These are phyloP conservation scores for Strobilomyces dryophilus DNA, from an alignment of 768 basidiomycete species.

Conservation along the genomic window DNA sequence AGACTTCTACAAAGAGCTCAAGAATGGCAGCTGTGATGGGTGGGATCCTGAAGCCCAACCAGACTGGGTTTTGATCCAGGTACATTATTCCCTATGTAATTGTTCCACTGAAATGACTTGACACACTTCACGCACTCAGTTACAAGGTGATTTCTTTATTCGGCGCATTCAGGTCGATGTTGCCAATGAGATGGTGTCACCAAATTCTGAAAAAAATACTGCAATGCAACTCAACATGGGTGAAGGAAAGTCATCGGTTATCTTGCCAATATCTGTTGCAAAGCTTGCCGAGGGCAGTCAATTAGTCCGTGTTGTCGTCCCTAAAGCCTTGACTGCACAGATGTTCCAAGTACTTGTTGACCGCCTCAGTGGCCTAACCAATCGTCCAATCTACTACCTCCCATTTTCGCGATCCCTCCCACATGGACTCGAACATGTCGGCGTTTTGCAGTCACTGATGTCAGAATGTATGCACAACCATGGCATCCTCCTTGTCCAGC, in stretches of 20 bases:
- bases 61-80: conserved; percentile 43
- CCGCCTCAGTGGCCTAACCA: conserved; percentile 39
- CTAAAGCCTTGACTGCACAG: conserved; percentile 18
- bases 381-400: conserved; percentile 42
- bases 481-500: conserved; percentile 45
- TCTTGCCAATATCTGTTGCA: conserved; percentile 17
- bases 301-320: not conserved
- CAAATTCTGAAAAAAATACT: conserved; percentile 26
- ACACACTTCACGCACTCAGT: not conserved
- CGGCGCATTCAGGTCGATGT: not conserved
- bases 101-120: not conserved
- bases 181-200: not conserved
- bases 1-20: too few species aligned
- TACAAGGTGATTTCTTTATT: not conserved
- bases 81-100: not conserved
- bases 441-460: conserved; percentile 28
- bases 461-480: conserved; percentile 32
- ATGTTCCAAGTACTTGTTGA: too few species aligned
- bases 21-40: conserved; percentile 12
- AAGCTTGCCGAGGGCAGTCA: conserved; percentile 30
- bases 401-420: conserved; percentile 43
- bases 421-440: conserved; percentile 13
- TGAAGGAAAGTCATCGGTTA: too few species aligned
- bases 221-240: conserved; percentile 1
- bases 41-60: conserved; percentile 21